phyloP scores from a whole-genome alignment of 805 yeast species.

The Huiozyma sinensis region DNA sequence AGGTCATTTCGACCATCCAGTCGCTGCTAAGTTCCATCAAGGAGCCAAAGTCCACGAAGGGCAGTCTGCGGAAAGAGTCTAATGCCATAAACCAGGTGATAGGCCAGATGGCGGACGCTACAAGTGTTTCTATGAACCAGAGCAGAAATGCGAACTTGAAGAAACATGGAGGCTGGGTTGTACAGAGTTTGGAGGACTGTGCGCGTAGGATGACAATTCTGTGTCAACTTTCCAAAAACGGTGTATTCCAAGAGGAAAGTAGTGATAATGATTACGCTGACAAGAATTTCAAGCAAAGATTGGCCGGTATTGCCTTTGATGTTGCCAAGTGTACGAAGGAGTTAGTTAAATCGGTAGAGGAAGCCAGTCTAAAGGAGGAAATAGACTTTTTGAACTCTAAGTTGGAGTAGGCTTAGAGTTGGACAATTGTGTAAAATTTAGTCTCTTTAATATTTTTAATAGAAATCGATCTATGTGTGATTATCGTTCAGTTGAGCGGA shows the following conservation, averaged over 20 bases:
- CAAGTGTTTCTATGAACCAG: conserved; percentile 78
- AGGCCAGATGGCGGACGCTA: conserved; percentile 80
- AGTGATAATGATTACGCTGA: conserved; percentile 64
- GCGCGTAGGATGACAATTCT: conserved; percentile 69
- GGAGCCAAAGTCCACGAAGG: conserved; percentile 65
- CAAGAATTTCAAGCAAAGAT: conserved; percentile 79
- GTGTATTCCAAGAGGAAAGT: conserved; percentile 23
- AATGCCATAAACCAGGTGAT: conserved; percentile 70
- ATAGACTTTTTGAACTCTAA: conserved; percentile 71
- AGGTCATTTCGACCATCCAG: conserved; percentile 84
- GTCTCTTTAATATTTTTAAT: too few relatives aligned
- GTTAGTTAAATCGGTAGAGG: conserved; percentile 90
- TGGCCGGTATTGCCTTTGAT: conserved; percentile 93
- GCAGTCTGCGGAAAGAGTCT: conserved; percentile 62
- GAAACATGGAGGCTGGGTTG: conserved; percentile 89
- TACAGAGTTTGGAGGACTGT: conserved; percentile 77
- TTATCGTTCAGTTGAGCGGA: too few relatives aligned
- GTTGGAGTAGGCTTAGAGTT: conserved; percentile 18
- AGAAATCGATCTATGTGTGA: too few relatives aligned
- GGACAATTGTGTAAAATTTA: background rate
- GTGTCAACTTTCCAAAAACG: conserved; percentile 35
- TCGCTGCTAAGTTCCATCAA: conserved; percentile 66
- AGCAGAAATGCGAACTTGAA: conserved; percentile 74
- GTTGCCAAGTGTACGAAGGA: conserved; percentile 95
- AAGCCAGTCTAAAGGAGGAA: conserved; percentile 80